A percentile compares a stretch with the other conserved stretches of the same genome.
Conservation (phyloP, 208 protist species). For the Acanthamoeba quina region DNA sequence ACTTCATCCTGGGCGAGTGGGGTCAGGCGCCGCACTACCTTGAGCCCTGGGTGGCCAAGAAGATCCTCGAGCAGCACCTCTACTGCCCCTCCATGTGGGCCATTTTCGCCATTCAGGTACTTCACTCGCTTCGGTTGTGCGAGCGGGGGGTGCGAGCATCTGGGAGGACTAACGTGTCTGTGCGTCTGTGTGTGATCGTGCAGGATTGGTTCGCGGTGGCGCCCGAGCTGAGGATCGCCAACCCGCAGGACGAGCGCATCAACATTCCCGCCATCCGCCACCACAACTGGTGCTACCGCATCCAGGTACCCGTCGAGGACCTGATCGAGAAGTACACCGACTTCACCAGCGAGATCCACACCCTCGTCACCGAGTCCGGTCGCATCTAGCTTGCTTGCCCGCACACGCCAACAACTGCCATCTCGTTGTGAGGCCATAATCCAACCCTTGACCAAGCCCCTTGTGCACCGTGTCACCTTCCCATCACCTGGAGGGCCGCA, state of each 20-base stretch:
- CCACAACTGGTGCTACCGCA: conserved; percentile 84
- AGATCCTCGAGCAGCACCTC: conserved; percentile 82
- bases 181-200: background rate
- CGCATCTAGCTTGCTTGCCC: background rate
- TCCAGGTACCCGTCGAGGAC: conserved; percentile 73
- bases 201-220: conserved; percentile 73
- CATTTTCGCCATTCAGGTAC: conserved; percentile 81
- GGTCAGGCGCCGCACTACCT: conserved; percentile 81
- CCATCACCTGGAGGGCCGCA: no score
- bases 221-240: conserved; percentile 63
- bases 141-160: background rate
- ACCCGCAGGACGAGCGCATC: conserved; percentile 83
- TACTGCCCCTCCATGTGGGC: conserved; percentile 79
- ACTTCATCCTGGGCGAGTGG: conserved; percentile 77
- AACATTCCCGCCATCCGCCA: conserved; percentile 82
- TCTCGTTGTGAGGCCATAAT: no score
- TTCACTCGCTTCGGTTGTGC: background rate
- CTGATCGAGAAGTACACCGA: conserved; percentile 70
- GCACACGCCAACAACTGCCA: no score
- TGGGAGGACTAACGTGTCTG: background rate
- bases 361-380: background rate
- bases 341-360: conserved; percentile 64
- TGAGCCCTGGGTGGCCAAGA: conserved; percentile 77
- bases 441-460: no score
- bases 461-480: no score